Evolutionary conservation across 139 green algal genomes (phyloP).

Genomic region (Chlamydomonas incerta): DNA sequence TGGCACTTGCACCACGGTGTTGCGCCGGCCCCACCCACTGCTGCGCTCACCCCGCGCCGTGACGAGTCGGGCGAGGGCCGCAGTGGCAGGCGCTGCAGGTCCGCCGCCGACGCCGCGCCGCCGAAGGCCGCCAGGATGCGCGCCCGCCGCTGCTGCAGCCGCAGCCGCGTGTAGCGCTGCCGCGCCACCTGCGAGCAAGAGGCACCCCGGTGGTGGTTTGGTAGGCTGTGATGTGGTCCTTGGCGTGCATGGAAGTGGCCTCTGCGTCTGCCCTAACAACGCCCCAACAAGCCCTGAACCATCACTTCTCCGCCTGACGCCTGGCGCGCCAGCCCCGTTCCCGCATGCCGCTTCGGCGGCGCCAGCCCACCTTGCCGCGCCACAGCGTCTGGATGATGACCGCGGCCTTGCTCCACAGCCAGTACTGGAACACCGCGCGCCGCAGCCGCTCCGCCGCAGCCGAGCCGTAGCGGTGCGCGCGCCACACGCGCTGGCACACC

Average conservation of each 20-base stretch:
- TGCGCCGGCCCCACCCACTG: no score
- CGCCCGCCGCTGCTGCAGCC: conserved; percentile 1
- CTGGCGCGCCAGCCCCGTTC: no score
- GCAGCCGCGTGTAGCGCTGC: background rate
- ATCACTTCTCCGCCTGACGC: background rate
- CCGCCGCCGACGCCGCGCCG: background rate
- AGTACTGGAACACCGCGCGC: background rate
- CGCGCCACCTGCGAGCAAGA: conserved; percentile 9
- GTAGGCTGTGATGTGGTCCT: no score
- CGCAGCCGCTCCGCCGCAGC: conserved; percentile 22
- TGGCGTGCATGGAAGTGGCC: no score
- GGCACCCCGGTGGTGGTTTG: no score
- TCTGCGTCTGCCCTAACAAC: no score
- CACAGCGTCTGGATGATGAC: conserved; percentile 36
- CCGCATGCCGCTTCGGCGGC: no score
- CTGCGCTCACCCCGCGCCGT: background rate
- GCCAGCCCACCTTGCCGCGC: conserved; percentile 43
- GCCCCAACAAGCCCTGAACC: background rate
- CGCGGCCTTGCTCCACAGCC: background rate
- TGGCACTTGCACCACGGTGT: background rate
- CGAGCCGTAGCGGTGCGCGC: background rate
- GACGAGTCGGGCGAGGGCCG: background rate
- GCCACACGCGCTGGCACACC: conserved; percentile 39
- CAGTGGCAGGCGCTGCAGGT: background rate
- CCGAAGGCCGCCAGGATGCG: conserved; percentile 17